Evolutionary conservation across 2,329 filamentous ascomycete genomes (phyloP).

Genomic region (Mycogone perniciosa): DNA sequence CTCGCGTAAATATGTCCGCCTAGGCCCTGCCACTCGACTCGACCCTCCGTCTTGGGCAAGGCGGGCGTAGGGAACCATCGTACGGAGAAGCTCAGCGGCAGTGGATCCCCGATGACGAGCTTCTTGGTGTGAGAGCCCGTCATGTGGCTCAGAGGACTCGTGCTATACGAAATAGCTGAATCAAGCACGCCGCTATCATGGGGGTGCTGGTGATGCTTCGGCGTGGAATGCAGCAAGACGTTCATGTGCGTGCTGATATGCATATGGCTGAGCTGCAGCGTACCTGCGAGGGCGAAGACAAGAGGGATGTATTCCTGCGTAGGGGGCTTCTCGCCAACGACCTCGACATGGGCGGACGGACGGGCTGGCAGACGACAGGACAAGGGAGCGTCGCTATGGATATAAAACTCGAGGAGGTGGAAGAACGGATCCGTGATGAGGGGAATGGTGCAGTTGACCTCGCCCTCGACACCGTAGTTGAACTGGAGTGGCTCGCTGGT

Average conservation of each 20-base stretch:
- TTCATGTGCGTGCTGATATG: conserved; percentile 89
- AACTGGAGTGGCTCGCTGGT: conserved; percentile 77
- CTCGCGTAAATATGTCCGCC: conserved; percentile 58
- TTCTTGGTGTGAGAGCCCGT: conserved; percentile 49
- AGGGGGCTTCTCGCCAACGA: conserved; percentile 44
- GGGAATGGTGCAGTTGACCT: conserved; percentile 78
- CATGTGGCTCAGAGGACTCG: conserved; percentile 61
- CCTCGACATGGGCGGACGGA: conserved; percentile 53
- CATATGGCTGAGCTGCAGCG: conserved; percentile 79
- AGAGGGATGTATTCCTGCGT: conserved; percentile 68
- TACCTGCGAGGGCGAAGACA: conserved; percentile 83
- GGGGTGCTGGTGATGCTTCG: conserved; percentile 55
- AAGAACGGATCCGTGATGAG: conserved; percentile 74
- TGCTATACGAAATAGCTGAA: conserved; percentile 80
- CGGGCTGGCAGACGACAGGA: conserved; percentile 82
- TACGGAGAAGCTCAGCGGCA: conserved; percentile 73
- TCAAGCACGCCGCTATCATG: conserved; percentile 75
- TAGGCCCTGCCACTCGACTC: conserved; percentile 59
- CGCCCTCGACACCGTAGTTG: conserved; percentile 73
- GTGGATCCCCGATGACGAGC: conserved; percentile 79
- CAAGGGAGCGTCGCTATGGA: conserved; percentile 91
- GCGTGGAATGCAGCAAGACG: conserved; percentile 69
- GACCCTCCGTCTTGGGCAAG: conserved; percentile 61
- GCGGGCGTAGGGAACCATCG: conserved; percentile 77
- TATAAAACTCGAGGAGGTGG: conserved; percentile 92